Evolutionary conservation across 345 rosid genomes (phyloP).

Genomic region (Clarkia xantiana): DNA sequence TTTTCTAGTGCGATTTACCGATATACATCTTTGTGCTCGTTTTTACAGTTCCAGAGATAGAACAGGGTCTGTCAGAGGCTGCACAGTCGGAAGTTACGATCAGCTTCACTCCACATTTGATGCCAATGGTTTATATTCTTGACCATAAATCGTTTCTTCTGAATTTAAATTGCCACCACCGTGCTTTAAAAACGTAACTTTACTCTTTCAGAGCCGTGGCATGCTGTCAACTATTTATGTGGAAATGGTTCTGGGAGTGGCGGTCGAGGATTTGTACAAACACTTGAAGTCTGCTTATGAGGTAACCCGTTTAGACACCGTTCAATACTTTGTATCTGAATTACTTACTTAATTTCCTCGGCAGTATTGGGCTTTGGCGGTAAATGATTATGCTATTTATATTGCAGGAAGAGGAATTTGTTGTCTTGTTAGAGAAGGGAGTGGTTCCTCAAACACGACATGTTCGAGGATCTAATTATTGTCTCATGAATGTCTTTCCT

Average conservation of each 20-base stretch:
- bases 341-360: too few species aligned
- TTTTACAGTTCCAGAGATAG: slow-evolving; percentile 87
- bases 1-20: neutral
- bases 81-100: slow-evolving; percentile 56
- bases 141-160: neutral
- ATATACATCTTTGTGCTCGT: neutral
- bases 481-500: slow-evolving; percentile 71
- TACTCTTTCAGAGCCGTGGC: slow-evolving; percentile 58
- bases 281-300: slow-evolving; percentile 38
- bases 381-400: neutral
- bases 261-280: slow-evolving; percentile 42
- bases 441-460: slow-evolving; percentile 68
- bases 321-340: too few species aligned
- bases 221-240: slow-evolving; percentile 92
- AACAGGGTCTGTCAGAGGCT: slow-evolving; percentile 80
- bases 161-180: neutral
- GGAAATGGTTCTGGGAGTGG: slow-evolving; percentile 62
- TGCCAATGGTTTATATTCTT: slow-evolving; percentile 69
- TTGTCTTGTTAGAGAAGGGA: slow-evolving; percentile 57
- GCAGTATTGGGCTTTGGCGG: too few species aligned
- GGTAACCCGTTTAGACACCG: slow-evolving; percentile 30
- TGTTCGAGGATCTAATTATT: slow-evolving; percentile 87
- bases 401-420: slow-evolving; percentile 71
- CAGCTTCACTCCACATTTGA: slow-evolving; percentile 96
- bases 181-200: neutral